Evolutionary conservation across 2,329 filamentous ascomycete genomes (phyloP), one percentile per base, ranked within the genome.

Genomic region (Monosporascus ibericus): DNA sequence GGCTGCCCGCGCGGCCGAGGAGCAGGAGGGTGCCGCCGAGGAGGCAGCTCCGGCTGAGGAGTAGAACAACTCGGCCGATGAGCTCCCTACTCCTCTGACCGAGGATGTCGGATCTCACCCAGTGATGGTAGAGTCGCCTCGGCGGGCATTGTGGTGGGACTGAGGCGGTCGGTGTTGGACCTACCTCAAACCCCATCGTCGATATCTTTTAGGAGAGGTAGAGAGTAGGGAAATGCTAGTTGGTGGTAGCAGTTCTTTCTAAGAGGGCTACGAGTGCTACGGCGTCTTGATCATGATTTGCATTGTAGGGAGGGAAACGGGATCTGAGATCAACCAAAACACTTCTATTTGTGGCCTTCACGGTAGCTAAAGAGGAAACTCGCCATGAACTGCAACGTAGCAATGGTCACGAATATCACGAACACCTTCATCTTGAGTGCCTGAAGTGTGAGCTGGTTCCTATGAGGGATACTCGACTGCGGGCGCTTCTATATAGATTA

Each of bases 1-100:
- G 68, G 82, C 82, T 66, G 72, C 72, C 49, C 75, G 76, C 61
- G 77, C 79, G 51, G 68, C 72, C 60, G 81, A 81, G 68, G 73
- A 77, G 69, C 70, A 70, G 62, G 65, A 69, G 63, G 78, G 73
- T 61, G 78, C 72, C 60, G 78, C 72, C 55, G 77, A 82, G 74
- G 78, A 79, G 66, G 75, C 70, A 54, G 66, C 68, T 51, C 73
- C 74, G 57, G 71, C 64, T 47, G 75, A 77, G 71, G 69, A 72
- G 69, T 76, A 77, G 66, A 67, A 63, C 56, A 51, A 53, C 63
- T 65, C 68, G 71, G 63, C 66, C 69, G 64, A 63, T 66, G 64
- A 65, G 64, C 67, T 65, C 60, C 67, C 64, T 65, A 59, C 65
- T 63, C 56, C 63, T 66, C 63, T 58, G 63, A 51, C 53, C 51